A percentile compares a stretch with the other conserved stretches of the same genome.
These are phyloP conservation scores for Cystobasidium sp. DNA, from an alignment of 1,284 basidiomycete species.

Conservation along the genomic window DNA sequence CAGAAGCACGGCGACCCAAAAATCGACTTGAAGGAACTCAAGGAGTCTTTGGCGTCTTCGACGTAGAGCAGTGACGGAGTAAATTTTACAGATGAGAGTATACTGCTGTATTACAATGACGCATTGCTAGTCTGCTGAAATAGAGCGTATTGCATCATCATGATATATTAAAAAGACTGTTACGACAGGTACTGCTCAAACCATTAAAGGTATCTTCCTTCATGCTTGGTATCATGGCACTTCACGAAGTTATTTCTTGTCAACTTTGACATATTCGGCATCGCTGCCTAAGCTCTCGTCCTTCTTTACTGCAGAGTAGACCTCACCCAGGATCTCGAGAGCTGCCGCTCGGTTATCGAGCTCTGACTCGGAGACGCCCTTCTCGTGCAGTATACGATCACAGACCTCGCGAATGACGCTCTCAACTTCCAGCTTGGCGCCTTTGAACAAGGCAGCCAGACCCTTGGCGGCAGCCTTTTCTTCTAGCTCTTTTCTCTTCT, in stretches of 20 bases:
- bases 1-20: conserved; percentile 21
- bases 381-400: conserved; percentile 74
- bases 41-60: conserved; percentile 22
- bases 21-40: conserved; percentile 32
- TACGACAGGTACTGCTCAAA: no score
- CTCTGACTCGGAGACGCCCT: conserved; percentile 62
- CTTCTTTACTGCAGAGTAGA: conserved; percentile 72
- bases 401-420: conserved; percentile 91
- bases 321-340: conserved; percentile 79
- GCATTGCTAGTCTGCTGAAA: not conserved
- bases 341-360: conserved; percentile 76
- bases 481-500: conserved; percentile 86
- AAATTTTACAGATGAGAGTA: not conserved
- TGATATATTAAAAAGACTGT: not conserved
- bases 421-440: conserved; percentile 93
- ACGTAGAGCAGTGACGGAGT: not conserved
- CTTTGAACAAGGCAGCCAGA: conserved; percentile 90
- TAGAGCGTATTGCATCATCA: not conserved
- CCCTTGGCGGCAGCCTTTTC: conserved; percentile 91
- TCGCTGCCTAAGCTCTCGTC: conserved; percentile 63
- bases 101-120: not conserved
- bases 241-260: conserved; percentile 61
- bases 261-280: conserved; percentile 80
- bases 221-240: not conserved
- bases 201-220: no score